These are phyloP conservation scores for Trypanosoma scelopori DNA, from an alignment of 208 protist species.

Conservation along the genomic window DNA sequence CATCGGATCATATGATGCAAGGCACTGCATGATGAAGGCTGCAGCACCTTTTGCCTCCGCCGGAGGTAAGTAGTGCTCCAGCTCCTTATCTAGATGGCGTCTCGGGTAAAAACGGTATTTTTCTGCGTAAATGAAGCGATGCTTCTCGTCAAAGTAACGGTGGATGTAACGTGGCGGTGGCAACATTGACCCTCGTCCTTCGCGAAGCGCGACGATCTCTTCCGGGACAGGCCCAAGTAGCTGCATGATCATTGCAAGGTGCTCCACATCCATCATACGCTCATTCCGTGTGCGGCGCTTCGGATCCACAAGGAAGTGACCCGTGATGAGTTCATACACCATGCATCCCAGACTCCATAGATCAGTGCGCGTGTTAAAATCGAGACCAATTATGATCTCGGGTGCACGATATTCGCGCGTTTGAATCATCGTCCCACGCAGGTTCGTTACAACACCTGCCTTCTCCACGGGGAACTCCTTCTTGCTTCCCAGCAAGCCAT, in stretches of 20 bases:
- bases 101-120: conserved; percentile 44
- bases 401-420: conserved; percentile 91
- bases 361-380: conserved; percentile 88
- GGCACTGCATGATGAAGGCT: conserved; percentile 64
- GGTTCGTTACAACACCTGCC: conserved; percentile 60
- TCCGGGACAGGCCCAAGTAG: conserved; percentile 62
- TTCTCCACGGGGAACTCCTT: conserved; percentile 59
- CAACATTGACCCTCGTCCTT: background rate
- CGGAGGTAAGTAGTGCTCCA: conserved; percentile 42
- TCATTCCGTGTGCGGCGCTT: conserved; percentile 56
- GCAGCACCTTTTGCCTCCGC: conserved; percentile 40
- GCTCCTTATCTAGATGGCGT: conserved; percentile 50
- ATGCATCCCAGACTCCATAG: conserved; percentile 93
- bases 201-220: conserved; percentile 46
- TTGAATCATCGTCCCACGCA: conserved; percentile 78
- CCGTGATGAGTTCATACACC: conserved; percentile 86
- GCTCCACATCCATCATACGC: conserved; percentile 71
- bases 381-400: conserved; percentile 84
- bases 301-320: conserved; percentile 86
- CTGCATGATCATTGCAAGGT: conserved; percentile 86
- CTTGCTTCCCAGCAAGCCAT: conserved; percentile 46
- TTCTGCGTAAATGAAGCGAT: conserved; percentile 57
- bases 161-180: conserved; percentile 63
- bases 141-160: conserved; percentile 56
- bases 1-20: conserved; percentile 62